These are phyloP conservation scores for Hapsidospora chrysogenum DNA, from an alignment of 495 filamentous ascomycete genomes.

Conservation along the genomic window DNA sequence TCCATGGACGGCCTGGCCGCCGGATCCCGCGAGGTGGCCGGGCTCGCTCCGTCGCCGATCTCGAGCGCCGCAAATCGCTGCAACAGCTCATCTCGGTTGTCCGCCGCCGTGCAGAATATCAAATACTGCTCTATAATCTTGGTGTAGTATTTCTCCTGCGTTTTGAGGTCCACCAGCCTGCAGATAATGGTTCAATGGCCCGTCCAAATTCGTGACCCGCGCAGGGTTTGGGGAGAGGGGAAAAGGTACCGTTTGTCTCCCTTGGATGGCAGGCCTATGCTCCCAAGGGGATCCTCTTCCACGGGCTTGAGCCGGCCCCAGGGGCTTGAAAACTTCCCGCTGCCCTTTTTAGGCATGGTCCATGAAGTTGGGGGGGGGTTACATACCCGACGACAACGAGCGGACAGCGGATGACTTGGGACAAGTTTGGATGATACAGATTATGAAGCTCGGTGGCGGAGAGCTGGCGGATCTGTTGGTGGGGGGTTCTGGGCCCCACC, in stretches of 20 bases:
- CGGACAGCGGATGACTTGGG: too few species aligned
- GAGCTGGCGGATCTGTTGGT: too few species aligned
- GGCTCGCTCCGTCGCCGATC: conserved; percentile 10
- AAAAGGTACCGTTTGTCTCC: conserved; percentile 55
- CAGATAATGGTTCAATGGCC: conserved; percentile 5
- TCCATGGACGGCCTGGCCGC: neutral
- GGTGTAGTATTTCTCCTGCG: conserved; percentile 69
- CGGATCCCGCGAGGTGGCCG: conserved; percentile 1
- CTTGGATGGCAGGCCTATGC: conserved; percentile 72
- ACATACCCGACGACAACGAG: too few species aligned
- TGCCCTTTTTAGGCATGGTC: too few species aligned
- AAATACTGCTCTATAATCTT: conserved; percentile 78
- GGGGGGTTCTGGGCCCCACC: too few species aligned
- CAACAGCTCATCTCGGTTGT: conserved; percentile 50
- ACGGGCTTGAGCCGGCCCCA: conserved; percentile 59
- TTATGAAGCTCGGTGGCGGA: too few species aligned
- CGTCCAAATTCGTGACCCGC: neutral
- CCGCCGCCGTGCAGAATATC: conserved; percentile 58
- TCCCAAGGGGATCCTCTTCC: conserved; percentile 53
- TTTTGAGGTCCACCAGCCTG: conserved; percentile 59
- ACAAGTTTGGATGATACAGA: too few species aligned
- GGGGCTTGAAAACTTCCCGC: too few species aligned
- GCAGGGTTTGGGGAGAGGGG: neutral
- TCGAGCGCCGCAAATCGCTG: conserved; percentile 53
- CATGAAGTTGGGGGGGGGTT: too few species aligned